A percentile compares a stretch with the other conserved stretches of the same genome.
phyloP scores from a whole-genome alignment of 1,284 basidiomycete species.

The Irpex lacteus region DNA sequence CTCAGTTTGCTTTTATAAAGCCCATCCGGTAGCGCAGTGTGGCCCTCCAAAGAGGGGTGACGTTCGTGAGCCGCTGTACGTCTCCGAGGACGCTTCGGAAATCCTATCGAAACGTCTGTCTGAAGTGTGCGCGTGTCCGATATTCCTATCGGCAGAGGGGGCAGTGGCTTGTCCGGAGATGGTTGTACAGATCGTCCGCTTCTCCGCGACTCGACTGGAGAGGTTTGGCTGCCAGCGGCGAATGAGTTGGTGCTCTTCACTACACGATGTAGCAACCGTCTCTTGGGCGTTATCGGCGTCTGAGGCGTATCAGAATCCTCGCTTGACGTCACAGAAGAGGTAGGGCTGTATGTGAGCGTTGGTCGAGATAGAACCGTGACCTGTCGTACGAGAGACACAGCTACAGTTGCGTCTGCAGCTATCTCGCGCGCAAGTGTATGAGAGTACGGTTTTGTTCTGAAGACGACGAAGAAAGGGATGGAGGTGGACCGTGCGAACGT shows the following conservation, averaged over 20 bases:
- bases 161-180: conserved; percentile 40
- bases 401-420: conserved; percentile 64
- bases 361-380: conserved; percentile 39
- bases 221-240: conserved; percentile 16
- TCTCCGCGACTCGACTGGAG: not conserved
- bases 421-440: conserved; percentile 56
- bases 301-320: conserved; percentile 44
- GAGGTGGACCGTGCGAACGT: conserved; percentile 55
- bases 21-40: conserved; percentile 57
- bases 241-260: conserved; percentile 37
- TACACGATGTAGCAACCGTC: conserved; percentile 46
- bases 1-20: conserved; percentile 56
- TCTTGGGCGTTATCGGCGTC: conserved; percentile 23
- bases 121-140: conserved; percentile 48
- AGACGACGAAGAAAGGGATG: conserved; percentile 69
- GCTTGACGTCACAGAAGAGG: conserved; percentile 39
- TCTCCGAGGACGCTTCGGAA: conserved; percentile 62
- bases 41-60: conserved; percentile 47
- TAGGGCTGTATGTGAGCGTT: conserved; percentile 25
- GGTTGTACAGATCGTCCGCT: not conserved
- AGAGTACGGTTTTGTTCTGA: conserved; percentile 58
- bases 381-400: conserved; percentile 57
- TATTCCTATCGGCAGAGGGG: conserved; percentile 35
- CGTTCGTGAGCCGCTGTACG: conserved; percentile 28
- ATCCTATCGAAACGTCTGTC: conserved; percentile 57